These are phyloP conservation scores for Populus tremula DNA, from an alignment of 345 rosid species.

Conservation along the genomic window DNA sequence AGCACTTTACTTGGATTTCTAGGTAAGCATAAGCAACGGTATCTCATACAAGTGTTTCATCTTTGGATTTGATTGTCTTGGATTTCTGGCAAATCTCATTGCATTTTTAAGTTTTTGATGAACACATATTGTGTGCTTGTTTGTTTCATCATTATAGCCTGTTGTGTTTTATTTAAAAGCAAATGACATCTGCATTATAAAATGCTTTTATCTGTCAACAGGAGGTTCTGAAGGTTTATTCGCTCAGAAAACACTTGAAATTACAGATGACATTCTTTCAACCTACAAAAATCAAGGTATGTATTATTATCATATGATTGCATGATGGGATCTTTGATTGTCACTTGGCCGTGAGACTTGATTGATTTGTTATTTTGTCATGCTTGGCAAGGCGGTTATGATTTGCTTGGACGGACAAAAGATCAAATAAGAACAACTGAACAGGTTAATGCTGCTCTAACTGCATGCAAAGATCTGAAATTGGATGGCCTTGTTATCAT, in stretches of 20 bases:
- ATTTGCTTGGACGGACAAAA: conserved; percentile 89
- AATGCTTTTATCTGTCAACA: conserved; percentile 21
- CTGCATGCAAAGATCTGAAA: conserved; percentile 78
- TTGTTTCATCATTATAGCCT: not conserved
- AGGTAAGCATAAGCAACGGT: conserved; percentile 46
- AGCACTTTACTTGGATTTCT: conserved; percentile 79
- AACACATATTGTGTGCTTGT: not conserved
- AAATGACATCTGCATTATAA: not conserved
- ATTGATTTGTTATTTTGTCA: conserved; percentile 11
- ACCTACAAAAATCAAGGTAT: conserved; percentile 97
- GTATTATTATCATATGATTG: conserved; percentile 9
- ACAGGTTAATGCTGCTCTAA: conserved; percentile 84
- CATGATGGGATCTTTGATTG: conserved; percentile 10
- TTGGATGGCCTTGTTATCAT: conserved; percentile 93
- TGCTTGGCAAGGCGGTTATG: conserved; percentile 75
- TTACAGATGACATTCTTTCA: conserved; percentile 69
- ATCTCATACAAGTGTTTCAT: conserved; percentile 1
- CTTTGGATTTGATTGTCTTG: not conserved
- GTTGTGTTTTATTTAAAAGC: not conserved
- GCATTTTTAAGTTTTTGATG: not conserved
- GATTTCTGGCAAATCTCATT: not conserved
- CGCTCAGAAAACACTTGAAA: conserved; percentile 86
- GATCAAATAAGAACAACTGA: conserved; percentile 97
- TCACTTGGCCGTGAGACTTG: conserved; percentile 10
- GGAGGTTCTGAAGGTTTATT: conserved; percentile 98